Conservation (phyloP, 768 basidiomycete species). For the Ephemerocybe angulata region DNA sequence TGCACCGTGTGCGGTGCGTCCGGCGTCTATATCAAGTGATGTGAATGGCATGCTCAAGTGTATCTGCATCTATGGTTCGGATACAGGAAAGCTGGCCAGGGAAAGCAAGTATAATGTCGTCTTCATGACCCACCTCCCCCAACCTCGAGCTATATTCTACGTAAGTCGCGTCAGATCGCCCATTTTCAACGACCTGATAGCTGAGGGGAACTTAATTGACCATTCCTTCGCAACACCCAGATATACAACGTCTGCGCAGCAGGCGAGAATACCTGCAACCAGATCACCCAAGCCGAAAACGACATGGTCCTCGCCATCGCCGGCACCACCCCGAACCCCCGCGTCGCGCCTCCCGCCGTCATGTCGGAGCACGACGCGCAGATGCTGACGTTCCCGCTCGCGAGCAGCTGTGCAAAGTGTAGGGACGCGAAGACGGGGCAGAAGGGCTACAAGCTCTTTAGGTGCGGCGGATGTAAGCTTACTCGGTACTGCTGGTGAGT, state of each 20-base stretch:
- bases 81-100: conserved; percentile 11
- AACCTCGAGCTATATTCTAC: conserved; percentile 8
- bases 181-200: too few species aligned
- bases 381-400: conserved; percentile 9
- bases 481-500: conserved; percentile 10
- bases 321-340: not conserved
- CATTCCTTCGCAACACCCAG: not conserved
- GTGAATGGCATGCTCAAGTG: not conserved
- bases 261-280: not conserved
- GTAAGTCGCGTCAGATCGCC: conserved; percentile 1
- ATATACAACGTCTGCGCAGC: not conserved
- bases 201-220: too few species aligned
- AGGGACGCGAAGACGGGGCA: conserved; percentile 13
- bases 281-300: not conserved
- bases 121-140: conserved; percentile 8
- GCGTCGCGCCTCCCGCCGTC: not conserved
- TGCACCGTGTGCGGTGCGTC: conserved; percentile 12
- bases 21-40: not conserved
- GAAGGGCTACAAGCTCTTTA: conserved; percentile 5
- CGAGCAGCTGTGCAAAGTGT: conserved; percentile 16
- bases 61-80: not conserved
- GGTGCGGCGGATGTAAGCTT: conserved; percentile 19
- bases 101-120: conserved; percentile 6
- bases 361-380: not conserved
- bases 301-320: not conserved